These are phyloP conservation scores for Aspergillus kassunensis DNA, from an alignment of 495 filamentous ascomycete species.

Conservation along the genomic window DNA sequence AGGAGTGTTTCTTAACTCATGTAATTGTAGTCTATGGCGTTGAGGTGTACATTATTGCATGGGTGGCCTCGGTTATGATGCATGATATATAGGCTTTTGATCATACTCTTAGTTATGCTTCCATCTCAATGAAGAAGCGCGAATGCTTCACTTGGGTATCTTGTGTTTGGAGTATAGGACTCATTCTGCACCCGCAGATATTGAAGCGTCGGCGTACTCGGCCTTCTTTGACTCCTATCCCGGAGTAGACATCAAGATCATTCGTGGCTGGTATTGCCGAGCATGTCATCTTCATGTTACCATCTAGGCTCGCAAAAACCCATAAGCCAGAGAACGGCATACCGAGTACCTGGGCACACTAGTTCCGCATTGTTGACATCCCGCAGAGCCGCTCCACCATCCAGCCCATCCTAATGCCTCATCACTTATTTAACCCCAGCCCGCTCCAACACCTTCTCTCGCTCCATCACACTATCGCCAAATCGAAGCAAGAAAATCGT, in stretches of 20 bases:
- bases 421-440: conserved; percentile 44
- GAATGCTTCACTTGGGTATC: conserved; percentile 3
- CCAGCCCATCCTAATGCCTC: too few relatives aligned
- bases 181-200: not conserved
- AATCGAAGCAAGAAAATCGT: conserved; percentile 96
- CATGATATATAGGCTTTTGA: not conserved
- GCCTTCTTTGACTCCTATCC: not conserved
- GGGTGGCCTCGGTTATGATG: not conserved
- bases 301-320: too few relatives aligned
- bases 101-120: not conserved
- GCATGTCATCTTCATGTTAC: not conserved
- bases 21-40: conserved; percentile 2
- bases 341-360: too few relatives aligned
- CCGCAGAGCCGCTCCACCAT: too few relatives aligned
- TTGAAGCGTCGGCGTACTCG: not conserved
- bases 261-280: not conserved
- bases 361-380: too few relatives aligned
- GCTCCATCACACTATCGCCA: conserved; percentile 78
- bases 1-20: conserved; percentile 34
- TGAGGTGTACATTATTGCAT: conserved; percentile 5
- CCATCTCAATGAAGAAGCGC: not conserved
- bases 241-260: not conserved
- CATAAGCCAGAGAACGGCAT: too few relatives aligned
- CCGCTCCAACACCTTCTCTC: conserved; percentile 68
- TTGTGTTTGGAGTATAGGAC: not conserved